Evolutionary conservation across 805 yeast species (phyloP).

Genomic region (Suhomyces canberraensis): DNA sequence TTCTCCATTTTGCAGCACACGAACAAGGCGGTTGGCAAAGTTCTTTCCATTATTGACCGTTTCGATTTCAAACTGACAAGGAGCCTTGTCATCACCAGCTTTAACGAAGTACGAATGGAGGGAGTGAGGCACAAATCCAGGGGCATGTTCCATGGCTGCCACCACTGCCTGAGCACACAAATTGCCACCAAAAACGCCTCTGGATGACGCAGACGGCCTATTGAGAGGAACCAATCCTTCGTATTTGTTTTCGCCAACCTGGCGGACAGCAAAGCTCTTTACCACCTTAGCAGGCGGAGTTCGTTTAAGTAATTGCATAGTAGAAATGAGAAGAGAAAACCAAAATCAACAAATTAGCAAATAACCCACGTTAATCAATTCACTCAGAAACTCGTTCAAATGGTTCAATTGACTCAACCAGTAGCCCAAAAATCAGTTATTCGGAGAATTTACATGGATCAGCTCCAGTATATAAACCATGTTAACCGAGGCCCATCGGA

Average conservation of each 20-base stretch:
- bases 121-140: slow-evolving; percentile 39
- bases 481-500: too few species aligned
- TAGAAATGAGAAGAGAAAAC: too few species aligned
- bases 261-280: slow-evolving; percentile 10
- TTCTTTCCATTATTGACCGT: slow-evolving; percentile 32
- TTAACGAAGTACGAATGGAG: slow-evolving; percentile 39
- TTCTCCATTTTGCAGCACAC: slow-evolving; percentile 28
- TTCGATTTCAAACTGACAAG: slow-evolving; percentile 33
- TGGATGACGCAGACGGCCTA: slow-evolving; percentile 19
- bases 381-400: too few species aligned
- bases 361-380: too few species aligned
- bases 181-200: slow-evolving; percentile 44
- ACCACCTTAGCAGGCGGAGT: neutral
- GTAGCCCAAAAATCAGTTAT: too few species aligned
- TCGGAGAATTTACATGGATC: too few species aligned
- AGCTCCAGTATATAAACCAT: too few species aligned
- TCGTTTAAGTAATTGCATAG: too few species aligned
- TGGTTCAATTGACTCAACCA: too few species aligned
- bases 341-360: too few species aligned
- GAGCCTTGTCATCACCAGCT: slow-evolving; percentile 30
- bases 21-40: slow-evolving; percentile 33
- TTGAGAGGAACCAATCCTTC: slow-evolving; percentile 16
- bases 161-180: slow-evolving; percentile 32
- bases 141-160: slow-evolving; percentile 30
- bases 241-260: slow-evolving; percentile 8